Conservation (phyloP, 495 filamentous ascomycete genomes). For the Mytilinidion resinicola region DNA sequence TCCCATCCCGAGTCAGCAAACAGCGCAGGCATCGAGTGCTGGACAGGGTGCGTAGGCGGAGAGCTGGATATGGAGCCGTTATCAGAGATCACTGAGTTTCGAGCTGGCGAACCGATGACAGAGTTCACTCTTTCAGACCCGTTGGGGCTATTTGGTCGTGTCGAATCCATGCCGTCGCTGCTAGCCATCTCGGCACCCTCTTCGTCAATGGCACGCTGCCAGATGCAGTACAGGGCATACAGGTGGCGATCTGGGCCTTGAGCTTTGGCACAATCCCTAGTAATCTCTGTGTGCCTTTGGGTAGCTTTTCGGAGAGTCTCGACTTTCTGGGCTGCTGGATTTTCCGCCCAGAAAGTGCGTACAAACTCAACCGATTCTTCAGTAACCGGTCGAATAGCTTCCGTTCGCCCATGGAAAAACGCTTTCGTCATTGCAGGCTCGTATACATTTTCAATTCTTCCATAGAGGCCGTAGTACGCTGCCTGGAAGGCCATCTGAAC, state of each 20-base stretch:
- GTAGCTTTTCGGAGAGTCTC: conserved; percentile 78
- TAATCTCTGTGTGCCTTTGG: conserved; percentile 70
- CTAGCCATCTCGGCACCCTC: conserved; percentile 50
- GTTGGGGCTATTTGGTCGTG: conserved; percentile 20
- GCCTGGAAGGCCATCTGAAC: conserved; percentile 99
- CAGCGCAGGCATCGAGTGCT: conserved; percentile 59
- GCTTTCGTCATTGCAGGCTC: conserved; percentile 98
- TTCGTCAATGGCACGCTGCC: conserved; percentile 81
- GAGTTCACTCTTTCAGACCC: conserved; percentile 28
- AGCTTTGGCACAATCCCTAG: conserved; percentile 82
- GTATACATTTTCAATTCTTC: conserved; percentile 87
- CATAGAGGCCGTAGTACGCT: conserved; percentile 96
- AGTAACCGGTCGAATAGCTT: conserved; percentile 84
- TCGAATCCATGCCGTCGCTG: conserved; percentile 39
- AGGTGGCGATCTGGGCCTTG: conserved; percentile 91
- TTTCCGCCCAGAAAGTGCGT: conserved; percentile 90
- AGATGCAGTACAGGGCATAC: conserved; percentile 90
- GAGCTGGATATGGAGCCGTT: conserved; percentile 32
- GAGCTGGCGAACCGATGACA: conserved; percentile 49
- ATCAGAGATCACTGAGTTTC: conserved; percentile 46
- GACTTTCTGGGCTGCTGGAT: conserved; percentile 72
- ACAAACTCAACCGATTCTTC: conserved; percentile 79
- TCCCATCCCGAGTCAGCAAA: conserved; percentile 92
- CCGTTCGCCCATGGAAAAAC: conserved; percentile 88
- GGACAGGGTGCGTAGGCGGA: conserved; percentile 33